These are phyloP conservation scores for Teratosphaeria zuluensis DNA, from an alignment of 2,329 filamentous ascomycete species.

Conservation along the genomic window DNA sequence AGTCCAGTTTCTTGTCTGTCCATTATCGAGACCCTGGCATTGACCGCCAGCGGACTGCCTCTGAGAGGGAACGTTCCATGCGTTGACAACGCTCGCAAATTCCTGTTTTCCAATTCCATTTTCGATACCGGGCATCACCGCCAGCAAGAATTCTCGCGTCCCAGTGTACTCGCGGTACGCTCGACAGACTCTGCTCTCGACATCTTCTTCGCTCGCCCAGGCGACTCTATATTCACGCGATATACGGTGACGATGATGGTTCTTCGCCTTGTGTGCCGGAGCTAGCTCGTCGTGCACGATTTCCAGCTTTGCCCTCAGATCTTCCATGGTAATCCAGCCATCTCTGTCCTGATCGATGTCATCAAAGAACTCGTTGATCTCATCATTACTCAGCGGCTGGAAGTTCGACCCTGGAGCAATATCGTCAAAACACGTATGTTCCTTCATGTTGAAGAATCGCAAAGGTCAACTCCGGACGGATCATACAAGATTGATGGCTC, in stretches of 20 bases:
- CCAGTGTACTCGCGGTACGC: background rate
- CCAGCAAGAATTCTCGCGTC: background rate
- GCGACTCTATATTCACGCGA: background rate
- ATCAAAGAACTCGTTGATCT: constrained; percentile 44
- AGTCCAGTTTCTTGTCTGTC: background rate
- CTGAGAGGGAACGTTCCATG: background rate
- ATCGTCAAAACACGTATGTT: background rate
- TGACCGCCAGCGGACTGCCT: background rate
- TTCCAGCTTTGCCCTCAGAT: constrained; percentile 46
- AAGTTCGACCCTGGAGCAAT: background rate
- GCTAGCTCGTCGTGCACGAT: constrained; percentile 43
- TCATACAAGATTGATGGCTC: background rate
- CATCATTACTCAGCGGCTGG: constrained; percentile 33
- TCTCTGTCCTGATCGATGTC: constrained; percentile 45
- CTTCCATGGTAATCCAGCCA: constrained; percentile 43
- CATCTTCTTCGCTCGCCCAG: background rate
- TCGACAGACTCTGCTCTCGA: background rate
- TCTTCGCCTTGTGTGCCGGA: constrained; percentile 31
- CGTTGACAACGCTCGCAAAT: background rate
- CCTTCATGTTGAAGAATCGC: background rate
- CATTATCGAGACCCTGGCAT: background rate
- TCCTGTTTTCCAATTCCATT: background rate
- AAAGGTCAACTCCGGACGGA: background rate
- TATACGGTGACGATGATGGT: constrained; percentile 34
- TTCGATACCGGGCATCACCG: background rate